A percentile compares a stretch with the other conserved stretches of the same genome.
Conservation (phyloP, 129 eudicot genomes). For the Pseudognaphalium luteoalbum region DNA sequence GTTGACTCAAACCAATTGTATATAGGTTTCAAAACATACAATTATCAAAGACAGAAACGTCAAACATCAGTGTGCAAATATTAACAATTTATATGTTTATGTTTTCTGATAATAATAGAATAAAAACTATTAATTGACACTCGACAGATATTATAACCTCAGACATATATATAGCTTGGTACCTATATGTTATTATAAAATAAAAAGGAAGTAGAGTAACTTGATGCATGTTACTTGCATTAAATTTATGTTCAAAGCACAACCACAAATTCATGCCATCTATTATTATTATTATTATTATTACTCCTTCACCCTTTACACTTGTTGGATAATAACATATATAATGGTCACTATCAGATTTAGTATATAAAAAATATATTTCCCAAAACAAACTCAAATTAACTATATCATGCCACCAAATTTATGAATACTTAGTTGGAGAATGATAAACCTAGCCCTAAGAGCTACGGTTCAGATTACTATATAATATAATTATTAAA, state of each 20-base stretch:
- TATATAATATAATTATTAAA: too few relatives aligned
- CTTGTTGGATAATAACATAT: not conserved
- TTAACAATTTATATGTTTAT: too few relatives aligned
- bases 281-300: too few relatives aligned
- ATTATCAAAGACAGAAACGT: not conserved
- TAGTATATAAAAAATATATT: too few relatives aligned
- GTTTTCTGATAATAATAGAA: not conserved
- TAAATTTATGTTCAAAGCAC: slow-evolving; percentile 22
- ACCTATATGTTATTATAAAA: too few relatives aligned
- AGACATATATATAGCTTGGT: not conserved
- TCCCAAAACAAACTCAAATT: too few relatives aligned
- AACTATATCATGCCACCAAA: too few relatives aligned
- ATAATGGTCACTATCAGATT: not conserved
- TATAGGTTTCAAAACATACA: too few relatives aligned
- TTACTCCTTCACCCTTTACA: not conserved
- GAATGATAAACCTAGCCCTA: too few relatives aligned
- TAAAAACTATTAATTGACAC: not conserved
- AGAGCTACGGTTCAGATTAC: too few relatives aligned
- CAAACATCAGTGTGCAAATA: not conserved
- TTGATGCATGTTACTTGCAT: slow-evolving; percentile 27
- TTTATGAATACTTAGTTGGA: too few relatives aligned
- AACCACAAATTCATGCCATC: slow-evolving; percentile 12
- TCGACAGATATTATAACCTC: not conserved
- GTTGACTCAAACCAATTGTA: too few relatives aligned
- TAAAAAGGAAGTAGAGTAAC: not conserved